Base-by-base conservation (phyloP, 257 asterid genomes). In the Striga asiatica region DNA sequence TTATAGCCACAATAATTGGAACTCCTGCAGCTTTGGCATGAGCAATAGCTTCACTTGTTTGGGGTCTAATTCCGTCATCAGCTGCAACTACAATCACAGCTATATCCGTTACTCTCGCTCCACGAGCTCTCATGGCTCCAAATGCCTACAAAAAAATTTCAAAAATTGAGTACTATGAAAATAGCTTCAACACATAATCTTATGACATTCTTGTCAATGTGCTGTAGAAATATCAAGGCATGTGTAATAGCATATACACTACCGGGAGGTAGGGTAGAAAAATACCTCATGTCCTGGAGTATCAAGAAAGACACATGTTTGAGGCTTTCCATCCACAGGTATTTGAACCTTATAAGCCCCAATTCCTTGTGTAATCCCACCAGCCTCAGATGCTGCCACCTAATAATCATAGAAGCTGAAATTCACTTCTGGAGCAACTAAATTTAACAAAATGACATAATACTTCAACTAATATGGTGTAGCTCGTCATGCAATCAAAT, bases 121-220 rank as follows among this genome's bases (percentile, higher is more conserved):
- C 97, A 50, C 97, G 99, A 47, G 99, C 99, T 76, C 99, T 77
- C 97, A 92, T 92, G 45, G 97, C 97, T 62, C 97, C 97, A 74
- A 92, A 92, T 50, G 99, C 99, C 97, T 92, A 55, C 2, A 24
- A 12, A 52, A 48, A 37, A 41, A 43, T 63, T 56, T 56, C 61
- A 68, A 64, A 64, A 2, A 14, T 10, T 13, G 7, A 41, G 47
- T 14, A 13, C 6, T 41, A 48, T 50, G 53, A 25, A n/a, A n/a
- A 6, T n/a, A 14, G 6, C 47, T 14, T 41, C 20, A 13, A 5
- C 35, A 29, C 5, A 29, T 3, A 29, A n/a, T n/a, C n/a, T n/a
- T n/a, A n/a, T n/a, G n/a, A n/a, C n/a, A n/a, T n/a, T n/a, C n/a
- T n/a, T n/a, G n/a, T n/a, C n/a, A n/a, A n/a, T n/a, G n/a, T n/a